Conservation (phyloP, 441 rosid genomes). For the Pelargonium exstipulatum region DNA sequence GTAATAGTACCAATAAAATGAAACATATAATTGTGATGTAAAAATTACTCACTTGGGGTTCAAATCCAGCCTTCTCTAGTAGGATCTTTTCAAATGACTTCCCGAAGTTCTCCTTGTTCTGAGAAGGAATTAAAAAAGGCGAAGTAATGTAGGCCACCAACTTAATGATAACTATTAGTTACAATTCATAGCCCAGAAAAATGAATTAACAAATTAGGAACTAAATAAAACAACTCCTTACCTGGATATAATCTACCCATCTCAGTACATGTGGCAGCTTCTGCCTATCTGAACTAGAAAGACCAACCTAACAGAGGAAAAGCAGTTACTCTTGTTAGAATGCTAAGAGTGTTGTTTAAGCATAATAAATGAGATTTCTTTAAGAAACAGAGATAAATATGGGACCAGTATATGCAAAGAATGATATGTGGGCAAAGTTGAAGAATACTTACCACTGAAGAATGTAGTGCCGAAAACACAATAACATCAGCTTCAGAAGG, state of each 20-base stretch:
- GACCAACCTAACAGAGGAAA: slow-evolving; percentile 41
- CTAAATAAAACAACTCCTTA: slow-evolving; percentile 14
- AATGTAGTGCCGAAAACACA: slow-evolving; percentile 59
- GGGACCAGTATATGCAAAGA: neutral
- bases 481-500: slow-evolving; percentile 71
- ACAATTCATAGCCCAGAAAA: neutral
- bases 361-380: neutral
- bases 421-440: slow-evolving; percentile 9
- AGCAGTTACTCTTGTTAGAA: slow-evolving; percentile 16
- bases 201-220: neutral
- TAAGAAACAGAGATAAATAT: neutral
- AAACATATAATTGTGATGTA: neutral
- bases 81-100: slow-evolving; percentile 43
- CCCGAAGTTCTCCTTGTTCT: slow-evolving; percentile 49
- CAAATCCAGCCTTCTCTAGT: slow-evolving; percentile 51
- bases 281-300: slow-evolving; percentile 44
- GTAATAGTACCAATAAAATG: neutral
- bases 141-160: neutral
- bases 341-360: slow-evolving; percentile 9
- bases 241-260: slow-evolving; percentile 92
- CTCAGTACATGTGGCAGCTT: slow-evolving; percentile 64
- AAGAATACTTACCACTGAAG: slow-evolving; percentile 51
- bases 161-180: neutral
- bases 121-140: slow-evolving; percentile 22
- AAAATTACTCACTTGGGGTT: slow-evolving; percentile 42